phyloP scores from a whole-genome alignment of 371 early-diverging fungal genomes.

The Thermomucor indicae-seudaticae region DNA sequence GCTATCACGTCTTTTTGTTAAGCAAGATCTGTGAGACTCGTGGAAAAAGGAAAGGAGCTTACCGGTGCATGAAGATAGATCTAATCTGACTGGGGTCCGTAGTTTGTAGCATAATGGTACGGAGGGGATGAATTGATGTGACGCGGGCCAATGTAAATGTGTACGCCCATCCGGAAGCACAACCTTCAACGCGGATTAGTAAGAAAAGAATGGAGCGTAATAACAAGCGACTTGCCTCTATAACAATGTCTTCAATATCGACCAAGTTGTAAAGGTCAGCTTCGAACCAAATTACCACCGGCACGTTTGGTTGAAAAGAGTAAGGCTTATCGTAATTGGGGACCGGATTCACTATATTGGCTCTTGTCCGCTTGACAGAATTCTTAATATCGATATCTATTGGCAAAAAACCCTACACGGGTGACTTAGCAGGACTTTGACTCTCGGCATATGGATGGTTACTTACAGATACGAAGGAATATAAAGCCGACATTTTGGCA shows the following conservation, averaged over 20 bases:
- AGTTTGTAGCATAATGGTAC: conserved; percentile 36
- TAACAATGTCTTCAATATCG: conserved; percentile 30
- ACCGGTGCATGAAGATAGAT: conserved; percentile 41
- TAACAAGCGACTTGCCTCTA: conserved; percentile 27
- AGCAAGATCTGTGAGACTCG: not conserved
- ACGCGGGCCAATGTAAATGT: conserved; percentile 34
- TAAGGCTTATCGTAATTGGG: conserved; percentile 40
- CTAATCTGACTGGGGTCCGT: conserved; percentile 22
- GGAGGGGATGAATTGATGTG: conserved; percentile 30
- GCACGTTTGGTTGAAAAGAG: conserved; percentile 24
- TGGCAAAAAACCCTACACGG: not conserved
- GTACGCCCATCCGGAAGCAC: conserved; percentile 33
- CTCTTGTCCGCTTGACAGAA: conserved; percentile 29
- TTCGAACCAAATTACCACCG: conserved; percentile 30
- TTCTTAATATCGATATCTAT: conserved; percentile 12
- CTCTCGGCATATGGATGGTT: not conserved
- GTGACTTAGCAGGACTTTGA: not conserved
- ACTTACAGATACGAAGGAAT: conserved; percentile 1
- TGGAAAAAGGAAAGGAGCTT: not conserved
- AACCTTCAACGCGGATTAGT: conserved; percentile 12
- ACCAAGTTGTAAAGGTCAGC: conserved; percentile 31
- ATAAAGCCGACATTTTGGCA: not conserved
- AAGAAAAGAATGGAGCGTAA: not conserved
- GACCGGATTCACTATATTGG: conserved; percentile 29
- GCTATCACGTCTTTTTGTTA: conserved; percentile 16